Conservation (phyloP, 106 monocot genomes). For the Dactylorhiza incarnata region DNA sequence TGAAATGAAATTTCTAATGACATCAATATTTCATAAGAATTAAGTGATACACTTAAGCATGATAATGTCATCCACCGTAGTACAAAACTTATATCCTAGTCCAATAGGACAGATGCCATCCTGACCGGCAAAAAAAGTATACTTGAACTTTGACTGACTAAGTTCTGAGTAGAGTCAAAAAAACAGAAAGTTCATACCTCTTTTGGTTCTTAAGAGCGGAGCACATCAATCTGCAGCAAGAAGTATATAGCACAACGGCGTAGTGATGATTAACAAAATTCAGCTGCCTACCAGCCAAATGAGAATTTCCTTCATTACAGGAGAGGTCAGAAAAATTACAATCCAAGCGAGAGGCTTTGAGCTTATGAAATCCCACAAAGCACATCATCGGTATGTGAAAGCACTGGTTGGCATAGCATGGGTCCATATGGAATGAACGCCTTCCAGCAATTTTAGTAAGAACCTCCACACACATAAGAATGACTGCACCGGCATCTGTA, state of each 20-base stretch:
- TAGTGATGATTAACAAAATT: no score
- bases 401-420: slow-evolving; percentile 54
- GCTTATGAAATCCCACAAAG: slow-evolving; percentile 48
- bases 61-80: background rate
- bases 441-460: slow-evolving; percentile 60
- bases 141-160: no score
- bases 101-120: no score
- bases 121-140: no score
- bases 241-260: no score
- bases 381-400: slow-evolving; percentile 57
- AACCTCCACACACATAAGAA: slow-evolving; percentile 87
- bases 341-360: slow-evolving; percentile 15
- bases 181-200: no score
- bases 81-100: background rate
- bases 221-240: no score
- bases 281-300: background rate
- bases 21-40: background rate
- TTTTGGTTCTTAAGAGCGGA: no score
- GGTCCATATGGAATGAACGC: slow-evolving; percentile 43
- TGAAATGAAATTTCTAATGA: background rate
- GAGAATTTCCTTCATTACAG: slow-evolving; percentile 4
- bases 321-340: background rate
- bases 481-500: slow-evolving; percentile 64
- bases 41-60: background rate
- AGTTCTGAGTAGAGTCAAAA: no score